A percentile compares a stretch with the other conserved stretches of the same genome.
Conservation (phyloP, 192 early-diverging fungal genomes). For the Backusella circina region DNA sequence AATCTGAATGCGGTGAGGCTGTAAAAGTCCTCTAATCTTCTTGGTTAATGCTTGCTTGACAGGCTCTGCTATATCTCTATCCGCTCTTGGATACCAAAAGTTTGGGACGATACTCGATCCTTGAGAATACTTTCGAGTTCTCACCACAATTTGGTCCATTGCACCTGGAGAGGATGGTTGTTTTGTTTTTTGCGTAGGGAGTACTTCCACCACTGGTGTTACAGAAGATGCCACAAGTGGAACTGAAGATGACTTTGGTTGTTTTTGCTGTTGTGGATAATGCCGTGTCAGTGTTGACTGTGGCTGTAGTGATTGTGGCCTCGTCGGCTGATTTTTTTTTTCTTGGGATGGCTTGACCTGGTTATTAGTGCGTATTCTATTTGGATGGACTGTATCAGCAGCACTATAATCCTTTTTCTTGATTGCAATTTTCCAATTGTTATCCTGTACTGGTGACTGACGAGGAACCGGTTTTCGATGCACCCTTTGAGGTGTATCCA, state of each 20-base stretch:
- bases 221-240: background rate
- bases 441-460: background rate
- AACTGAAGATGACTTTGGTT: background rate
- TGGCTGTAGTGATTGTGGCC: background rate
- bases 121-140: background rate
- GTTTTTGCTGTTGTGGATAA: background rate
- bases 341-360: background rate
- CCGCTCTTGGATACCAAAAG: conserved; percentile 29
- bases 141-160: background rate
- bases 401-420: background rate
- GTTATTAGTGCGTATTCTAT: background rate
- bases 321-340: background rate
- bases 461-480: conserved; percentile 6
- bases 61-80: conserved; percentile 9
- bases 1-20: conserved; percentile 13
- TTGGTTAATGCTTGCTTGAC: conserved; percentile 13
- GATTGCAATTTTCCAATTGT: background rate
- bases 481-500: background rate
- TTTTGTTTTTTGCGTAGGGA: background rate
- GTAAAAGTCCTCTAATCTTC: conserved; percentile 17
- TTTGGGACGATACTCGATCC: background rate
- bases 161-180: background rate
- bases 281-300: background rate
- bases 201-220: background rate
- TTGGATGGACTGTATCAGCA: background rate